These are phyloP conservation scores for Pythium rhizo-oryzae DNA, from an alignment of 352 stramenopile genomes.

Conservation along the genomic window DNA sequence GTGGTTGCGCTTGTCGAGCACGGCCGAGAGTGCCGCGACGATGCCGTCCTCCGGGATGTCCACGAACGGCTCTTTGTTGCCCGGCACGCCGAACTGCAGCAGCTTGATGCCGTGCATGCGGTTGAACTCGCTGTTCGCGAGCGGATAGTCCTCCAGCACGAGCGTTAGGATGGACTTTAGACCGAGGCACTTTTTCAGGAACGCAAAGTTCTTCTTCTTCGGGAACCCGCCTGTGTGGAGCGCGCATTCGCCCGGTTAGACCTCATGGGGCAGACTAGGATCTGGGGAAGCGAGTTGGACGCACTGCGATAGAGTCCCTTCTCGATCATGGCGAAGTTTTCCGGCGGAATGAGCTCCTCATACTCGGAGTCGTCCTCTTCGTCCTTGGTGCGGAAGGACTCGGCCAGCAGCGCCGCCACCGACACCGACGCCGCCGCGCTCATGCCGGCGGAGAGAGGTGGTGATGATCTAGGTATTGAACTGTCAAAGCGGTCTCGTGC, in stretches of 20 bases:
- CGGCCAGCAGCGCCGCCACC: conserved; percentile 11
- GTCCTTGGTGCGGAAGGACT: conserved; percentile 32
- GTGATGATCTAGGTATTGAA: background rate
- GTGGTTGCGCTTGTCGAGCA: conserved; percentile 86
- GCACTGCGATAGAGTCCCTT: conserved; percentile 83
- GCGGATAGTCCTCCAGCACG: conserved; percentile 87
- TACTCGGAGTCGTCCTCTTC: conserved; percentile 77
- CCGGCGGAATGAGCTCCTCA: conserved; percentile 82
- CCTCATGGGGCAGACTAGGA: too few species aligned
- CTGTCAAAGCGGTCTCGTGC: background rate
- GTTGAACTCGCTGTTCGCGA: conserved; percentile 84
- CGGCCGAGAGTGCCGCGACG: conserved; percentile 64
- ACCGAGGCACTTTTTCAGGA: conserved; percentile 74
- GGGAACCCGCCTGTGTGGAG: conserved; percentile 67
- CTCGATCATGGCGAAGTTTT: conserved; percentile 91
- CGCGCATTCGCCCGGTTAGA: background rate
- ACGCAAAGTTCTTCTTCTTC: conserved; percentile 91
- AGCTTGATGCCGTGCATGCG: conserved; percentile 77
- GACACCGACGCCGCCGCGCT: conserved; percentile 13
- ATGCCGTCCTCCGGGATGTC: conserved; percentile 86
- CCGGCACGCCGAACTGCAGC: conserved; percentile 83
- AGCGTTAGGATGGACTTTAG: conserved; percentile 85
- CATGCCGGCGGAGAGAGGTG: background rate
- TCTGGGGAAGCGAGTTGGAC: conserved; percentile 6
- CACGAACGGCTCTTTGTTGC: conserved; percentile 90